Percentiles rank a stretch among this genome's conserved stretches.
Evolutionary conservation across 1,284 basidiomycete species (phyloP).

Genomic region (Boletus austroedulis): DNA sequence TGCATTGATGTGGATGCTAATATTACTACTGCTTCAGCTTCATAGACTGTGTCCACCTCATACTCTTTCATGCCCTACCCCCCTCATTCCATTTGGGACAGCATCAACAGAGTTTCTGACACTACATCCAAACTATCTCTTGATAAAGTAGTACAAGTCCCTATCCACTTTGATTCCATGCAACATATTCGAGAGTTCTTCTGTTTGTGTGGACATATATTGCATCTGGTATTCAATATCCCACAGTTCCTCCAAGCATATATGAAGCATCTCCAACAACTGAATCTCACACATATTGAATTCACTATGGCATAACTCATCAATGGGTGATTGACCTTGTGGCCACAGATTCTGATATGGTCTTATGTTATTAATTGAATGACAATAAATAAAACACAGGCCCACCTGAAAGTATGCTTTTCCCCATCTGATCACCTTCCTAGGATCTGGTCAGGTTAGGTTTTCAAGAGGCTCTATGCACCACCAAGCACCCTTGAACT

Average conservation of each 20-base stretch:
- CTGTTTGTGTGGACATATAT: neutral
- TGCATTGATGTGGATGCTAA: no score
- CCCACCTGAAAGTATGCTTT: neutral
- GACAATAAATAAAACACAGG: neutral
- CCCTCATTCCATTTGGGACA: no score
- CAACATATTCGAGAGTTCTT: neutral
- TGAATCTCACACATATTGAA: neutral
- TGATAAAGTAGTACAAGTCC: neutral
- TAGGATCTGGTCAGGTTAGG: neutral
- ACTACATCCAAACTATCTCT: neutral
- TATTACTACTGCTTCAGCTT: no score
- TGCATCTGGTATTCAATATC: neutral
- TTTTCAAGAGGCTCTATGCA: neutral
- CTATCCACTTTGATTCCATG: neutral
- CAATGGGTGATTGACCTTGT: neutral
- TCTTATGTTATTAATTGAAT: neutral
- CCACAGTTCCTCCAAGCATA: neutral
- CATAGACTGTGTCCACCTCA: no score
- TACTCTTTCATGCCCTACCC: no score
- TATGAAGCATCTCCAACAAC: neutral
- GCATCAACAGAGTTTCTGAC: no score
- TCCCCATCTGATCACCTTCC: neutral
- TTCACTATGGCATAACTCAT: neutral
- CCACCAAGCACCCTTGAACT: neutral
- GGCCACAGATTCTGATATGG: neutral